Conservation (phyloP, 805 yeast species). For the Sugiyamaella smithiae region DNA sequence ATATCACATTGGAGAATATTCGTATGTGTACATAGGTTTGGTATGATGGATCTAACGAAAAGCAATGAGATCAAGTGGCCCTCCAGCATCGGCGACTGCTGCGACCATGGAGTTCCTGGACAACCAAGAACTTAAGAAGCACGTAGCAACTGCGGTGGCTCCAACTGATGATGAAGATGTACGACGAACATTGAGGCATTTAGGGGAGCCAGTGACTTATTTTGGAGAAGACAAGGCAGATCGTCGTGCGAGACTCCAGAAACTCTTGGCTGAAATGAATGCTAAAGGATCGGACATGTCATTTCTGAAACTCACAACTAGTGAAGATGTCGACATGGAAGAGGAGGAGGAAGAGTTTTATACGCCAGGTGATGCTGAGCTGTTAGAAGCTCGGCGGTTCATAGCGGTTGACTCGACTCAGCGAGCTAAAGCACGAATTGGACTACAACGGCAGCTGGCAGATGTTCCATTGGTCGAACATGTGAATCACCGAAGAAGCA, state of each 20-base stretch:
- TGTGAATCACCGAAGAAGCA: slow-evolving; percentile 46
- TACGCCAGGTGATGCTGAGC: slow-evolving; percentile 66
- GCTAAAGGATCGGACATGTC: slow-evolving; percentile 24
- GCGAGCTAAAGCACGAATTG: slow-evolving; percentile 44
- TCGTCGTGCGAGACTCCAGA: slow-evolving; percentile 58
- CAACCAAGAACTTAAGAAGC: slow-evolving; percentile 12
- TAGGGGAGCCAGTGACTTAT: slow-evolving; percentile 56
- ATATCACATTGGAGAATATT: slow-evolving; percentile 13
- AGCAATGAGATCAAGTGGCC: slow-evolving; percentile 11
- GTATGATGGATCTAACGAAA: too few relatives aligned
- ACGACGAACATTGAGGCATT: slow-evolving; percentile 41
- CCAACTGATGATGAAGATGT: slow-evolving; percentile 73
- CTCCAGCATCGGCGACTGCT: slow-evolving; percentile 4
- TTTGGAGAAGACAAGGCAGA: slow-evolving; percentile 60
- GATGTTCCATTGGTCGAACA: slow-evolving; percentile 41
- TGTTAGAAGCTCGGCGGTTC: slow-evolving; percentile 49
- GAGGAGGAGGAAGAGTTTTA: slow-evolving; percentile 77
- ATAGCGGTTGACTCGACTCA: slow-evolving; percentile 53
- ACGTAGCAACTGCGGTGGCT: slow-evolving; percentile 30
- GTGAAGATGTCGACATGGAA: slow-evolving; percentile 37
- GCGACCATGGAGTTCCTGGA: slow-evolving; percentile 18
- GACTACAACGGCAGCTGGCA: slow-evolving; percentile 33
- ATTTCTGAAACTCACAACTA: slow-evolving; percentile 14
- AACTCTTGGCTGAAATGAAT: slow-evolving; percentile 38
- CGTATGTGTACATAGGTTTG: too few relatives aligned